Evolutionary conservation across 345 rosid species (phyloP).

Genomic region (Eucalyptus albens): DNA sequence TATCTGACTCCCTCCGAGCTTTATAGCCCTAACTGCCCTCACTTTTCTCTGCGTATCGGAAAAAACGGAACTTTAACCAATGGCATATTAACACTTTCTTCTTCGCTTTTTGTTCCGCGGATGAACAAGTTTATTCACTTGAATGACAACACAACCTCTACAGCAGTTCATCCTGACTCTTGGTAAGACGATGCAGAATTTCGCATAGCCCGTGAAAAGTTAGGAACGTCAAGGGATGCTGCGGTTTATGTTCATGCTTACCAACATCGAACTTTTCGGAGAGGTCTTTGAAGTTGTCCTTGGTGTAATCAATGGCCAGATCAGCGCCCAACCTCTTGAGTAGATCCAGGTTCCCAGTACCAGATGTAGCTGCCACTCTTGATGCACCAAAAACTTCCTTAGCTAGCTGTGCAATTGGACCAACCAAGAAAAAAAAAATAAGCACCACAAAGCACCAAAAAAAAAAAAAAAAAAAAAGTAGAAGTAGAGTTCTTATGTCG

Average conservation of each 20-base stretch:
- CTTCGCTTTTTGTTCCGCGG: neutral
- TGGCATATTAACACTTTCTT: neutral
- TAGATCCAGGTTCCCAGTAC: slow-evolving; percentile 51
- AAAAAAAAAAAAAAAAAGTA: too few relatives aligned
- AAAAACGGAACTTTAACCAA: too few relatives aligned
- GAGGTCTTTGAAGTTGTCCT: slow-evolving; percentile 59
- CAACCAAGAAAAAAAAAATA: neutral
- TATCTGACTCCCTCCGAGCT: neutral
- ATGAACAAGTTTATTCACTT: neutral
- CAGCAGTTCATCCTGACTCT: neutral
- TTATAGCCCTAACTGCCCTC: too few relatives aligned
- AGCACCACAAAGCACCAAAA: too few relatives aligned
- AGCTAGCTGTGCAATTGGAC: slow-evolving; percentile 33
- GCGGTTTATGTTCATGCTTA: neutral
- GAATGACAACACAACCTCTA: neutral
- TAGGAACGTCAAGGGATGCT: neutral
- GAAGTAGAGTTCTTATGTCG: neutral
- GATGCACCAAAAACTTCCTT: slow-evolving; percentile 72
- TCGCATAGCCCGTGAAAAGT: neutral
- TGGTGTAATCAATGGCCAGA: slow-evolving; percentile 80
- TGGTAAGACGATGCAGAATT: neutral
- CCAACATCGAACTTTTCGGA: slow-evolving; percentile 56
- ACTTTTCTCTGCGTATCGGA: too few relatives aligned
- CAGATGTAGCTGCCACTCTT: slow-evolving; percentile 71
- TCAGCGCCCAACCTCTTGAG: slow-evolving; percentile 72